Evolutionary conservation across 176 grass and related monocot genomes (phyloP).

Genomic region (Musa troglodytarum): DNA sequence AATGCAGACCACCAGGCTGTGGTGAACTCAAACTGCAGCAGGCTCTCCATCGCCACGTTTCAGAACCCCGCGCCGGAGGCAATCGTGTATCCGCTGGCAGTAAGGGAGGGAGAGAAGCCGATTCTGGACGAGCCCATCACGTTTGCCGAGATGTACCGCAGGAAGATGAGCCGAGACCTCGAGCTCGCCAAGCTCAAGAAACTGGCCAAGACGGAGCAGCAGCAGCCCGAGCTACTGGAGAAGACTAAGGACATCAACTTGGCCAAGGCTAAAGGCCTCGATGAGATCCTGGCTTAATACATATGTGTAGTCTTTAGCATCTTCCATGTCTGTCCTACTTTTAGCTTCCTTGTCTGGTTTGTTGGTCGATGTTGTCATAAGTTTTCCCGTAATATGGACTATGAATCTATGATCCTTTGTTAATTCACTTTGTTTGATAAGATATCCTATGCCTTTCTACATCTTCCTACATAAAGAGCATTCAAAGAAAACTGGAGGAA

Average conservation of each 20-base stretch:
- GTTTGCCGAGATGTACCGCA: slow-evolving; percentile 73
- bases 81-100: slow-evolving; percentile 63
- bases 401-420: too few relatives aligned
- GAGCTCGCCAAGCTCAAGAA: slow-evolving; percentile 77
- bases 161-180: slow-evolving; percentile 69
- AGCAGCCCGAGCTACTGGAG: background rate
- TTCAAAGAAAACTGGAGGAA: too few relatives aligned
- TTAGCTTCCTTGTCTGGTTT: too few relatives aligned
- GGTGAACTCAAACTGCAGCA: slow-evolving; percentile 67
- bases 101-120: slow-evolving; percentile 63
- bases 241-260: slow-evolving; percentile 13
- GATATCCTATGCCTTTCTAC: too few relatives aligned
- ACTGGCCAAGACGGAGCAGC: slow-evolving; percentile 38
- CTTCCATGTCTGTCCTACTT: background rate
- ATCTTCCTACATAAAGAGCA: too few relatives aligned
- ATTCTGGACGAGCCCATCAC: slow-evolving; percentile 68
- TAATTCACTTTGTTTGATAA: too few relatives aligned
- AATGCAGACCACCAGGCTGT: slow-evolving; percentile 88
- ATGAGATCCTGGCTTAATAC: slow-evolving; percentile 49
- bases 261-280: slow-evolving; percentile 29
- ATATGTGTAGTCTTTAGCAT: background rate
- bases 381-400: too few relatives aligned
- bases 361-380: too few relatives aligned
- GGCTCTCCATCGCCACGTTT: slow-evolving; percentile 78
- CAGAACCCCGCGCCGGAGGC: slow-evolving; percentile 83